phyloP scores from a whole-genome alignment of 2,329 filamentous ascomycete species.

The Keithomyces neogunnii region DNA sequence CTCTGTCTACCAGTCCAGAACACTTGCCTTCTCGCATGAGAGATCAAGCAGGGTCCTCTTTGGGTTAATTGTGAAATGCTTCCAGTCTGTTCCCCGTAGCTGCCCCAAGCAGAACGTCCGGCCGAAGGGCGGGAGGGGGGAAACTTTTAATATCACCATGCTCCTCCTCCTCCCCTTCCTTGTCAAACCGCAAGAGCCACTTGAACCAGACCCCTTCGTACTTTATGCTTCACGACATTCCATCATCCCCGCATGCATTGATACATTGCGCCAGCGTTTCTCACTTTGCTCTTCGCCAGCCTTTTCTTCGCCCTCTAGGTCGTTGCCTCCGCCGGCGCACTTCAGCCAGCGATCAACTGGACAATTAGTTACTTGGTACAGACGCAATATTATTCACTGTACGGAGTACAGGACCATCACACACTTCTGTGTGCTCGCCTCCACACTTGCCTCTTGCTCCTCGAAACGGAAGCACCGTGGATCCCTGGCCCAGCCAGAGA shows the following conservation, averaged over 20 bases:
- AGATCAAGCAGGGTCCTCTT: background rate
- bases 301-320: too few relatives aligned
- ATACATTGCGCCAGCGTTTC: too few relatives aligned
- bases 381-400: background rate
- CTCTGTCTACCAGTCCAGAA: background rate
- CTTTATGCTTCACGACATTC: too few relatives aligned
- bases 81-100: background rate
- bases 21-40: constrained; percentile 10
- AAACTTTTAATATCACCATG: constrained; percentile 17
- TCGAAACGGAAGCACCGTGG: constrained; percentile 10
- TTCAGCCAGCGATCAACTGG: too few relatives aligned
- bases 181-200: too few relatives aligned
- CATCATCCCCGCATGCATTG: too few relatives aligned
- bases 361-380: too few relatives aligned
- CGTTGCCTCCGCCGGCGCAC: too few relatives aligned
- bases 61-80: constrained; percentile 6
- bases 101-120: constrained; percentile 12
- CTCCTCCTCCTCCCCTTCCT: background rate
- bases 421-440: background rate
- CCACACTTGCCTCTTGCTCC: constrained; percentile 9
- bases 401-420: background rate
- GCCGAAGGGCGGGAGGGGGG: constrained; percentile 19
- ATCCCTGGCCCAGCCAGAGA: constrained; percentile 10
- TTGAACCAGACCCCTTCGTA: too few relatives aligned
- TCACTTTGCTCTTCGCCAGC: too few relatives aligned